Evolutionary conservation across 2,329 filamentous ascomycete species (phyloP).

Genomic region (Davidsoniella virescens): DNA sequence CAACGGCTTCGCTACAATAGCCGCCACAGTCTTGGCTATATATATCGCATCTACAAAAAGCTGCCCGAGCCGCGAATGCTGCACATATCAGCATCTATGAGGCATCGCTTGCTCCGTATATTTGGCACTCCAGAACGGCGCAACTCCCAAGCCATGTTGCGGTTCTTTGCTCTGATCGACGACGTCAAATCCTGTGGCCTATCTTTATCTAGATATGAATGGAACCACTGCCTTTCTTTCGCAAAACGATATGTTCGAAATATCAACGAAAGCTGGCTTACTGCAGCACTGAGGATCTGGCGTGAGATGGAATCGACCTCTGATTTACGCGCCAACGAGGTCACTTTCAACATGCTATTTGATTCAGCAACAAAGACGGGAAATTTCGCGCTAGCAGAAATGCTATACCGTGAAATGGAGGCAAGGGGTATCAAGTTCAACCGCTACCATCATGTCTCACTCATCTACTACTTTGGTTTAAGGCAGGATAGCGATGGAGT

Average conservation of each 20-base stretch:
- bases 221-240: conserved; percentile 72
- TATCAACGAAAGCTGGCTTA: conserved; percentile 6
- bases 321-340: conserved; percentile 46
- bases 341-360: conserved; percentile 91
- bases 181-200: conserved; percentile 66
- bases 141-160: conserved; percentile 48
- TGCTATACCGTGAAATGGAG: conserved; percentile 69
- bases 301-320: conserved; percentile 71
- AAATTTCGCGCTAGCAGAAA: conserved; percentile 70
- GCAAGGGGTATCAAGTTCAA: conserved; percentile 50
- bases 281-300: conserved; percentile 60
- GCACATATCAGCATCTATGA: conserved; percentile 31
- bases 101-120: conserved; percentile 49
- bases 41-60: conserved; percentile 33
- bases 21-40: conserved; percentile 24
- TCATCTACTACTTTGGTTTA: conserved; percentile 74
- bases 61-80: conserved; percentile 37
- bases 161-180: conserved; percentile 68
- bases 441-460: conserved; percentile 63
- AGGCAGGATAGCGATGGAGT: conserved; percentile 57
- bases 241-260: conserved; percentile 52
- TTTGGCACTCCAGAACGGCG: conserved; percentile 48
- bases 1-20: conserved; percentile 26
- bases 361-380: conserved; percentile 74
- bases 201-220: conserved; percentile 50